Percentiles rank a stretch among this genome's conserved stretches.
Evolutionary conservation across 2,329 filamentous ascomycete genomes (phyloP).

Genomic region (Pleoardoris graminearum): DNA sequence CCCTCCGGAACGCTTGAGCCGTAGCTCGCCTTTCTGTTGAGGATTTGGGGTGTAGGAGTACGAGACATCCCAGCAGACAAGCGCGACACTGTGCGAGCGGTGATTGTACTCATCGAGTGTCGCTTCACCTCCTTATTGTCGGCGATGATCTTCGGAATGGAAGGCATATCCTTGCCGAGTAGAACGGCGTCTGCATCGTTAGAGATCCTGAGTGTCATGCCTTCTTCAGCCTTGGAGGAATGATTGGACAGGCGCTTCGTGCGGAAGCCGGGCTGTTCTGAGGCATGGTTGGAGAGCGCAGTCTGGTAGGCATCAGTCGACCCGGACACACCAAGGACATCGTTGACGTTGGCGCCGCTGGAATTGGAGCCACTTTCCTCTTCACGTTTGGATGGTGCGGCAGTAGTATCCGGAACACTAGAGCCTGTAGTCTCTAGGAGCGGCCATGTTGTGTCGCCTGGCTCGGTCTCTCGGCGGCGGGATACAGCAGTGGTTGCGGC

Average conservation of each 20-base stretch:
- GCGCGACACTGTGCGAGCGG: slow-evolving; percentile 13
- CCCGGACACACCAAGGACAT: background rate
- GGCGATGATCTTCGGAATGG: slow-evolving; percentile 4
- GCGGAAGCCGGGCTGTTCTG: slow-evolving; percentile 9
- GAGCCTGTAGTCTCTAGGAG: slow-evolving; percentile 7
- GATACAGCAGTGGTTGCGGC: background rate
- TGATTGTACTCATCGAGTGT: slow-evolving; percentile 13
- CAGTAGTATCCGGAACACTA: background rate
- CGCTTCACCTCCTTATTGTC: background rate
- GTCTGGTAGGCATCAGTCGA: slow-evolving; percentile 1
- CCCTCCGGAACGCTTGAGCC: slow-evolving; percentile 11
- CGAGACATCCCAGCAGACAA: slow-evolving; percentile 12
- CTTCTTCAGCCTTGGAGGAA: slow-evolving; percentile 16
- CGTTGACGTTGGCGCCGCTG: background rate
- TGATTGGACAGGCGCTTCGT: slow-evolving; percentile 24
- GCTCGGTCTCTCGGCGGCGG: background rate
- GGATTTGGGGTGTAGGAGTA: slow-evolving; percentile 11
- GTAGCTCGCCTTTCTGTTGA: background rate
- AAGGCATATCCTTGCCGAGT: slow-evolving; percentile 18
- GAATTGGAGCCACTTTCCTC: too few species aligned
- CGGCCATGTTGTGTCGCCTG: slow-evolving; percentile 20
- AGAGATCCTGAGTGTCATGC: slow-evolving; percentile 27
- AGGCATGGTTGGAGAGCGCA: slow-evolving; percentile 1
- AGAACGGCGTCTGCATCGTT: slow-evolving; percentile 32
- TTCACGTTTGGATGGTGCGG: background rate